Base-by-base conservation (phyloP, 768 basidiomycete genomes). In the Russula emetica region DNA sequence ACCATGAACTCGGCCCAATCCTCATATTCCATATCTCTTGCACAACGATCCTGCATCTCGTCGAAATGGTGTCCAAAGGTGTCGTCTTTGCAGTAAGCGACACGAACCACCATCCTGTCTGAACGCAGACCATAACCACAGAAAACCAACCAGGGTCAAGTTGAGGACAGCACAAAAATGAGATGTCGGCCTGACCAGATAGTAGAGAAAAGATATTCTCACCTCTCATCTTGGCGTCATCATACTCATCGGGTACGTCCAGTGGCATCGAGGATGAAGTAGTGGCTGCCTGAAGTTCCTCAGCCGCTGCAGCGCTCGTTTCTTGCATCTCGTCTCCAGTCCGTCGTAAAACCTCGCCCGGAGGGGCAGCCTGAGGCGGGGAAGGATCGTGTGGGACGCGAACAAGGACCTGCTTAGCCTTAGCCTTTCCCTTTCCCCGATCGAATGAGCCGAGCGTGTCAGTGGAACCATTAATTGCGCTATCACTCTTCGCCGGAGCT, bases 31-130 rank as follows among this genome's bases (percentile, higher is more conserved):
- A 92, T 71, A 61, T 86, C 75, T 36, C 83, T 78, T 4, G 85
- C 83, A 24, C 80, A 83, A 2, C 88, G 84, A 71, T 92, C 83
- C 66, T 83, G 77, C 53, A 74, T 72, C 73, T 92, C 93, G 74
- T 90, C 85, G 64, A 90, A 92, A 40, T 75, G 69, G 7, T 72
- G 67, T 13, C 79, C 74, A 6, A 88, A 65, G 22, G 74, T 73
- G 63, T 84, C 83, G 1, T 76, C 76, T 62, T 81, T 81, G 14
- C 84, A 85, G 73, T 88, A 85, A 50, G 82, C 84, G 2, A 90
- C 81, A 61, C 87, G 80, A 32, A 97, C 86, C 7, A 95, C 80
- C 93, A 97, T 95, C 65, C 95, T 82, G 75, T 96, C 95, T 96
- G 62, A 22, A 45, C 58, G 13, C 24, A 71, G 69, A 36, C 54